Conservation (phyloP, 768 basidiomycete species). For the Agrocybe pediades region DNA sequence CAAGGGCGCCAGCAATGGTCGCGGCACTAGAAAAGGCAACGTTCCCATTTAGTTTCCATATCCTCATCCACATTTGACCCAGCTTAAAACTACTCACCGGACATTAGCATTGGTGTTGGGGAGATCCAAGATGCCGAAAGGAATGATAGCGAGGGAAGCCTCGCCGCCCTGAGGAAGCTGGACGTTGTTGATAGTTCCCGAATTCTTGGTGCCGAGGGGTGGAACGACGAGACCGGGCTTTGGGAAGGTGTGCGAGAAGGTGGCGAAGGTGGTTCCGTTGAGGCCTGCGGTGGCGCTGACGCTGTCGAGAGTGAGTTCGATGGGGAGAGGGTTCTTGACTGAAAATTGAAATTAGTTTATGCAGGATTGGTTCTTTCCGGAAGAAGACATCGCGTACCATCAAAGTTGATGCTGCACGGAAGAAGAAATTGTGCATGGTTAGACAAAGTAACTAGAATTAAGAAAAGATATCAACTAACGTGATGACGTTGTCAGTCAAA, state of each 20-base stretch:
- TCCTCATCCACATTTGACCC: background rate
- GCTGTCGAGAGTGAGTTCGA: conserved; percentile 47
- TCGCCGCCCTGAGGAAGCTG: conserved; percentile 52
- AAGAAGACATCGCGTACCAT: conserved; percentile 22
- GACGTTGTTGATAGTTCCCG: conserved; percentile 58
- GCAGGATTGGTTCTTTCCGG: background rate
- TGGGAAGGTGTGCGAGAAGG: conserved; percentile 59
- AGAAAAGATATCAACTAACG: conserved; percentile 22
- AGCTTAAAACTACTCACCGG: conserved; percentile 28
- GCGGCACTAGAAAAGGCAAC: conserved; percentile 24
- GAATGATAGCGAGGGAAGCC: conserved; percentile 54
- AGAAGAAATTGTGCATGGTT: background rate
- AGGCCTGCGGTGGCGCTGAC: conserved; percentile 47
- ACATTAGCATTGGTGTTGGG: conserved; percentile 36
- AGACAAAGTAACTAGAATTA: background rate
- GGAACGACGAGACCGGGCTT: conserved; percentile 54
- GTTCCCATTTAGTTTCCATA: background rate
- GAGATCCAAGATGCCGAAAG: conserved; percentile 55
- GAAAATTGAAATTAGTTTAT: background rate
- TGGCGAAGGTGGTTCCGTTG: conserved; percentile 55
- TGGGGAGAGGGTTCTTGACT: conserved; percentile 45
- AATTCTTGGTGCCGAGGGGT: conserved; percentile 53
- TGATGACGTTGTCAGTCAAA: conserved; percentile 34
- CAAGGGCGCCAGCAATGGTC: conserved; percentile 31
- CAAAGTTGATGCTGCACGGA: conserved; percentile 34